phyloP scores from a whole-genome alignment of 2,329 filamentous ascomycete genomes.

The Sclerotinia subarctica region DNA sequence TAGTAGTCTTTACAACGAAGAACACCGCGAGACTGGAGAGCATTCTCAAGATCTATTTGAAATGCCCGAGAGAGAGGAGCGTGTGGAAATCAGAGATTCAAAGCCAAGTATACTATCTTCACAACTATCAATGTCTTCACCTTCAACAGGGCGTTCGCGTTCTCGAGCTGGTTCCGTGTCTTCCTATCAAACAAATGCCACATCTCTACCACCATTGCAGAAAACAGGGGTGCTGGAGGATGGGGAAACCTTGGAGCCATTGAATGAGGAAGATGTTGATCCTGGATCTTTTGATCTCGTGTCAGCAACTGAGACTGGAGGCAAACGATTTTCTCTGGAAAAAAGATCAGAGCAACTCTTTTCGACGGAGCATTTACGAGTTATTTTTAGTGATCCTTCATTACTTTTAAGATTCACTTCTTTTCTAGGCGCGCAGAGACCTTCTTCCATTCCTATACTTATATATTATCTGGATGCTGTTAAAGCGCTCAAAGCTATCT shows the following conservation, averaged over 20 bases:
- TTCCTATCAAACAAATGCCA: conserved; percentile 34
- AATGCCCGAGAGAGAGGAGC: conserved; percentile 3
- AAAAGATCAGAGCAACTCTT: conserved; percentile 63
- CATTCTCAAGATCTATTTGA: not conserved
- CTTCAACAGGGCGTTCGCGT: conserved; percentile 27
- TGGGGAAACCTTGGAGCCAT: conserved; percentile 49
- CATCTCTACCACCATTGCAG: conserved; percentile 35
- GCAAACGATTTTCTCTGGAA: conserved; percentile 55
- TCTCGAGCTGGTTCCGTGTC: conserved; percentile 29
- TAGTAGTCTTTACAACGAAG: conserved; percentile 16
- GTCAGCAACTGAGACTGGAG: conserved; percentile 41
- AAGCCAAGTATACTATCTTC: conserved; percentile 11
- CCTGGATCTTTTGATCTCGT: conserved; percentile 54
- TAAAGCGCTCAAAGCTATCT: conserved; percentile 68
- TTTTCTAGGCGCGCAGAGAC: conserved; percentile 59
- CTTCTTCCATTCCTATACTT: conserved; percentile 61
- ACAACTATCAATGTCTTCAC: conserved; percentile 17
- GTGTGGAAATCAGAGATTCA: conserved; percentile 12
- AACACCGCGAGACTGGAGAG: conserved; percentile 3
- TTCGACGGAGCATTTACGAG: conserved; percentile 60
- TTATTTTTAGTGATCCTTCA: conserved; percentile 62
- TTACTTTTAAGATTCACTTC: conserved; percentile 64
- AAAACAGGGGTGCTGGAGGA: conserved; percentile 40
- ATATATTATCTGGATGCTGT: conserved; percentile 69
- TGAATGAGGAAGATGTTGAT: conserved; percentile 47